phyloP scores from a whole-genome alignment of 108 stramenopile species.

The Cylindrotheca closterium region DNA sequence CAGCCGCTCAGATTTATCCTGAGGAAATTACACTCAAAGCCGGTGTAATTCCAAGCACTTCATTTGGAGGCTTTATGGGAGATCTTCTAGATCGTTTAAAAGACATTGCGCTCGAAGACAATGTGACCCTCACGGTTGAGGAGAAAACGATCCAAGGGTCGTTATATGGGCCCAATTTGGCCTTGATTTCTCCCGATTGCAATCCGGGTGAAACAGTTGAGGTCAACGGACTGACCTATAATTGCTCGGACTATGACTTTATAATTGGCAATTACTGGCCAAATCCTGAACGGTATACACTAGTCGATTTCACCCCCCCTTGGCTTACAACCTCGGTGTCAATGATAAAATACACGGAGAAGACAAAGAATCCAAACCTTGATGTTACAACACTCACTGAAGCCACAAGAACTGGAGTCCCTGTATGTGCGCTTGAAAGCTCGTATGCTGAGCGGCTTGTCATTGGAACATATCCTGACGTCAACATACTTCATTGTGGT shows the following conservation, averaged over 20 bases:
- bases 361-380: background rate
- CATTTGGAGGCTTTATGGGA: constrained; percentile 4
- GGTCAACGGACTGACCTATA: background rate
- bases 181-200: constrained; percentile 2
- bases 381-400: constrained; percentile 8
- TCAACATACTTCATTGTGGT: background rate
- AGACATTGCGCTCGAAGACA: constrained; percentile 6
- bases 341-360: constrained; percentile 1
- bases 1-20: too few relatives aligned
- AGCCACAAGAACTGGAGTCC: background rate
- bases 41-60: too few relatives aligned
- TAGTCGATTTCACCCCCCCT: constrained; percentile 7
- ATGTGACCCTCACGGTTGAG: constrained; percentile 1
- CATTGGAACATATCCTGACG: background rate
- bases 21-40: too few relatives aligned
- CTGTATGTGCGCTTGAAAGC: background rate
- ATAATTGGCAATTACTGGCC: constrained; percentile 14
- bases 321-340: constrained; percentile 7
- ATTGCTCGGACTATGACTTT: constrained; percentile 7
- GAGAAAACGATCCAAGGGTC: background rate
- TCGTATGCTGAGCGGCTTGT: background rate
- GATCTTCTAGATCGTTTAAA: constrained; percentile 8
- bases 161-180: background rate
- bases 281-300: background rate
- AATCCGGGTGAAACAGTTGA: background rate